These are phyloP conservation scores for Trebouxia sp. DNA, from an alignment of 139 green algal genomes.

Conservation along the genomic window DNA sequence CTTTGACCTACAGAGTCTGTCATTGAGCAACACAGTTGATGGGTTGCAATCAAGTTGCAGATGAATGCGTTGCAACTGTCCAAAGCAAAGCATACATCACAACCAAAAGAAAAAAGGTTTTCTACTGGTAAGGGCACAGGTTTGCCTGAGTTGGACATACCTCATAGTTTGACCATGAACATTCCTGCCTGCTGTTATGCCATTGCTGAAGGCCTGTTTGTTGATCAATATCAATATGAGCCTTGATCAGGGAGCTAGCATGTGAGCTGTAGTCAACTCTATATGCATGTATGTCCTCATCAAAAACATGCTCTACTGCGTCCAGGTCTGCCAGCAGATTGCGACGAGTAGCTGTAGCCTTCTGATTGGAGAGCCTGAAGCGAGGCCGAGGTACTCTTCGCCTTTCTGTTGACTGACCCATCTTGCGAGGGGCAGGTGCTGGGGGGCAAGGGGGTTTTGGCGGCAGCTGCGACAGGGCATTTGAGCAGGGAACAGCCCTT, in stretches of 20 bases:
- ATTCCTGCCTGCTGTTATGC: background rate
- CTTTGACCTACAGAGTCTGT: too few relatives aligned
- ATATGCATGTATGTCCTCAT: background rate
- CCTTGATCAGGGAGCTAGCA: background rate
- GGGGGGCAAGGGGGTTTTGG: background rate
- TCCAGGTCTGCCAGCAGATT: background rate
- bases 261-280: background rate
- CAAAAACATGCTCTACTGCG: background rate
- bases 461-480: background rate
- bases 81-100: too few relatives aligned
- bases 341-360: background rate
- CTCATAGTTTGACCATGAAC: too few relatives aligned
- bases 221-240: background rate
- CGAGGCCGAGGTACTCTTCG: background rate
- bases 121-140: too few relatives aligned
- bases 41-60: too few relatives aligned
- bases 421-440: background rate
- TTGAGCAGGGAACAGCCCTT: background rate
- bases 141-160: too few relatives aligned
- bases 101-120: too few relatives aligned
- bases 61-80: too few relatives aligned
- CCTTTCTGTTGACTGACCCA: background rate
- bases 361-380: conserved; percentile 18
- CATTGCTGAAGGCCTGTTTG: background rate
- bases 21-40: too few relatives aligned